Percentiles rank a stretch among this genome's conserved stretches.
phyloP scores from a whole-genome alignment of 257 asterid species.

The Solanum tarijense region DNA sequence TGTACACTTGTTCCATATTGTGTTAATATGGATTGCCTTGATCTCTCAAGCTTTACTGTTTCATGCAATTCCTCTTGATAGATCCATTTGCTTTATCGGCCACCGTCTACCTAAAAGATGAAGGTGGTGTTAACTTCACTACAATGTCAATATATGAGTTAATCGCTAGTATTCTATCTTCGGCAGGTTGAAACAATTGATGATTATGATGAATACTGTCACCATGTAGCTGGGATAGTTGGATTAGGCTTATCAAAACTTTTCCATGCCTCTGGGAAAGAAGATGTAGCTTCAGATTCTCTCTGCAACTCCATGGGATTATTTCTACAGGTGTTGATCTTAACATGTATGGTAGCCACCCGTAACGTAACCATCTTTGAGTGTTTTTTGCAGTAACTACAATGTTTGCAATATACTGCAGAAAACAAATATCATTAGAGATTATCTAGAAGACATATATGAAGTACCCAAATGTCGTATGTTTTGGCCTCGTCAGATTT shows the following conservation, averaged over 20 bases:
- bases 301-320: slow-evolving; percentile 92
- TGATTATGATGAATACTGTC: slow-evolving; percentile 97
- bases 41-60: not conserved
- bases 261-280: slow-evolving; percentile 83
- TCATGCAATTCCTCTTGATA: not conserved
- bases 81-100: not conserved
- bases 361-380: not conserved
- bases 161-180: slow-evolving; percentile 1
- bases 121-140: not conserved
- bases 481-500: slow-evolving; percentile 97
- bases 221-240: slow-evolving; percentile 95
- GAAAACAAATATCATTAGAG: slow-evolving; percentile 93
- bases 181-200: slow-evolving; percentile 74
- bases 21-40: not conserved
- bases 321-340: slow-evolving; percentile 68
- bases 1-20: not conserved
- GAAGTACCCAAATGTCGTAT: slow-evolving; percentile 93
- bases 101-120: not conserved
- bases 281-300: slow-evolving; percentile 55
- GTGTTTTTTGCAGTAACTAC: not conserved
- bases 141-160: not conserved
- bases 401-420: slow-evolving; percentile 15
- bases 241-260: slow-evolving; percentile 87
- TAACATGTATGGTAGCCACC: slow-evolving; percentile 1
- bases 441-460: slow-evolving; percentile 90